Conservation (phyloP, 768 basidiomycete species). For the Pulveroboletus sp. region DNA sequence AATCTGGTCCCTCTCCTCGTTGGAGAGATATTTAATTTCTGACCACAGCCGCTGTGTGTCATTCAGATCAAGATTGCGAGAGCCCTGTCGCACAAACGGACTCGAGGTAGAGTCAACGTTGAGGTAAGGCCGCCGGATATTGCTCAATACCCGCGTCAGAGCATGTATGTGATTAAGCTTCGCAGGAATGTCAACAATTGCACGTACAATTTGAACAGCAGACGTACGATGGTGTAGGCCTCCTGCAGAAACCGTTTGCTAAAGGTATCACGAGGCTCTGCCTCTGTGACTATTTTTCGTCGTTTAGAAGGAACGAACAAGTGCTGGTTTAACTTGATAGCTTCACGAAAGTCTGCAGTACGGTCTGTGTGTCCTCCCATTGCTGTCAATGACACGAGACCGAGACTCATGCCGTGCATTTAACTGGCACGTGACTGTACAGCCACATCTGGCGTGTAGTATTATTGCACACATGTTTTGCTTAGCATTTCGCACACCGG, state of each 20-base stretch:
- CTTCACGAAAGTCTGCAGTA: conserved; percentile 59
- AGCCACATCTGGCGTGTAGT: not conserved
- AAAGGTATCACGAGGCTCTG: conserved; percentile 39
- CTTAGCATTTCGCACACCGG: conserved; percentile 11
- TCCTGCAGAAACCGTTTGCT: conserved; percentile 72
- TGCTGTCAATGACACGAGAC: conserved; percentile 27
- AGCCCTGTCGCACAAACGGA: conserved; percentile 49
- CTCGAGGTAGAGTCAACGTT: conserved; percentile 62
- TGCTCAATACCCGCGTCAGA: conserved; percentile 66
- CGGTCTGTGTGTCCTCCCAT: conserved; percentile 61
- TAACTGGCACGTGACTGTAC: conserved; percentile 21
- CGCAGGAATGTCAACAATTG: conserved; percentile 1
- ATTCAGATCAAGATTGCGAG: conserved; percentile 55
- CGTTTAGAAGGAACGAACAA: conserved; percentile 46
- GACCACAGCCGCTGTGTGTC: conserved; percentile 54
- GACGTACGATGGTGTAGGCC: conserved; percentile 66
- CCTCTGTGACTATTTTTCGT: conserved; percentile 42
- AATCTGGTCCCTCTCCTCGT: conserved; percentile 93
- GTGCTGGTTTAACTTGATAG: conserved; percentile 47
- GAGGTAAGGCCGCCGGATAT: conserved; percentile 85
- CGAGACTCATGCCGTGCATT: not conserved
- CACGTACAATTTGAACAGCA: not conserved
- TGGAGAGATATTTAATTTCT: conserved; percentile 68
- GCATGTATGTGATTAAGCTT: conserved; percentile 75
- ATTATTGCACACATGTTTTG: too few species aligned